A percentile compares a stretch with the other conserved stretches of the same genome.
Conservation (phyloP, 106 monocot genomes). For the Dendrobium catenatum region DNA sequence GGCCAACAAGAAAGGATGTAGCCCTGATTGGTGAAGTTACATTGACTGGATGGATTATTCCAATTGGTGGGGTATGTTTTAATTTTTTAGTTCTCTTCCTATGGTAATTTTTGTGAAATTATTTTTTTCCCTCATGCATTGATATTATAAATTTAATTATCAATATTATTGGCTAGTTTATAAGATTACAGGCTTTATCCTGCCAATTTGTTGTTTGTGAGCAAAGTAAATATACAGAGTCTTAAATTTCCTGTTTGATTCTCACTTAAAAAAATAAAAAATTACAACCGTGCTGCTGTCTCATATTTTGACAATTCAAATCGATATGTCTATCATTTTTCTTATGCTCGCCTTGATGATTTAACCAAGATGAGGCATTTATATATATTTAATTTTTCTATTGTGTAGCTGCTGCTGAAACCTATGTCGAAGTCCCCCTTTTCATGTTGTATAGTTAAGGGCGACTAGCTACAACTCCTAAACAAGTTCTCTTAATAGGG, state of each 20-base stretch:
- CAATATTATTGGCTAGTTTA: background rate
- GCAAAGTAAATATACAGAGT: background rate
- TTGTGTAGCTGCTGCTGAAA: background rate
- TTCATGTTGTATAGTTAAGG: background rate
- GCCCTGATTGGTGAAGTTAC: conserved; percentile 98
- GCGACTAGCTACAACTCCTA: background rate
- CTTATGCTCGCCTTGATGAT: background rate
- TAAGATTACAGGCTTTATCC: background rate
- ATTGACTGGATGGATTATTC: conserved; percentile 82
- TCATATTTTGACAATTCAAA: too few species aligned
- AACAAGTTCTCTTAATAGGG: background rate
- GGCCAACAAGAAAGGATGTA: conserved; percentile 58
- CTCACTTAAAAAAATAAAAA: background rate
- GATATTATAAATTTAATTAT: background rate
- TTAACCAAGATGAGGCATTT: background rate
- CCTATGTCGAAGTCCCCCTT: background rate
- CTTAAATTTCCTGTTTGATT: background rate
- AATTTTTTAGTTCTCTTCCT: background rate
- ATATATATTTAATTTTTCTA: background rate
- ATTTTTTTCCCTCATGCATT: background rate
- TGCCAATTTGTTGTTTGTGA: background rate
- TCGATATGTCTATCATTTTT: background rate
- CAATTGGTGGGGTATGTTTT: conserved; percentile 82
- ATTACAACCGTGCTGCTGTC: background rate
- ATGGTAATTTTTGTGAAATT: background rate